These are phyloP conservation scores for Echium plantagineum DNA, from an alignment of 257 asterid species.

Conservation along the genomic window DNA sequence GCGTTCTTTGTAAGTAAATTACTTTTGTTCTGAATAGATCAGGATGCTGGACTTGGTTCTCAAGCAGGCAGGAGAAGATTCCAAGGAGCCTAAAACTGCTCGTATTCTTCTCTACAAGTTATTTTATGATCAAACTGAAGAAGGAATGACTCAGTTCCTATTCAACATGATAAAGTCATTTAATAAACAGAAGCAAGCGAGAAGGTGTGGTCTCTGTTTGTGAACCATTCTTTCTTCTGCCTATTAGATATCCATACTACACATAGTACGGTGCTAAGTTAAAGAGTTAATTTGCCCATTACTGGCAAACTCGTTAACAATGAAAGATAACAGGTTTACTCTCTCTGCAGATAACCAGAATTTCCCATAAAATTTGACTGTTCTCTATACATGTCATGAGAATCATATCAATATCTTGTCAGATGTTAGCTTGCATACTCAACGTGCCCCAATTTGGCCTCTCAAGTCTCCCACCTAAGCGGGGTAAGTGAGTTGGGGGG, in stretches of 20 bases:
- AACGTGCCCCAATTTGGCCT: too few species aligned
- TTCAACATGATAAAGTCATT: conserved; percentile 81
- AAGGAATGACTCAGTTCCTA: conserved; percentile 82
- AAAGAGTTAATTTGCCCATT: background rate
- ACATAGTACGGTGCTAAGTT: background rate
- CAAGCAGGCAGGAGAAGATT: conserved; percentile 65
- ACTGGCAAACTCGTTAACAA: background rate
- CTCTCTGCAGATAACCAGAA: background rate
- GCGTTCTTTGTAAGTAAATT: conserved; percentile 21
- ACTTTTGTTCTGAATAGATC: conserved; percentile 44
- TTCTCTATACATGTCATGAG: background rate
- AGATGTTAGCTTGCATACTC: background rate
- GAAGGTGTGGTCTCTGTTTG: conserved; percentile 38
- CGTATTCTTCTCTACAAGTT: conserved; percentile 91
- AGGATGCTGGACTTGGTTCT: conserved; percentile 87
- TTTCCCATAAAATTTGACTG: background rate
- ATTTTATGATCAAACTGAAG: conserved; percentile 97
- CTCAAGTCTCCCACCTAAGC: too few species aligned
- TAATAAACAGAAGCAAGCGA: conserved; percentile 74
- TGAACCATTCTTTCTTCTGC: conserved; percentile 1
- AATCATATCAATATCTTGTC: too few species aligned
- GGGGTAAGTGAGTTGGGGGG: too few species aligned
- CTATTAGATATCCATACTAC: background rate
- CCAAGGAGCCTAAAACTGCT: conserved; percentile 80
- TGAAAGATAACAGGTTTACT: background rate